phyloP scores from a whole-genome alignment of 1,284 basidiomycete species.

The Ustilago curta region DNA sequence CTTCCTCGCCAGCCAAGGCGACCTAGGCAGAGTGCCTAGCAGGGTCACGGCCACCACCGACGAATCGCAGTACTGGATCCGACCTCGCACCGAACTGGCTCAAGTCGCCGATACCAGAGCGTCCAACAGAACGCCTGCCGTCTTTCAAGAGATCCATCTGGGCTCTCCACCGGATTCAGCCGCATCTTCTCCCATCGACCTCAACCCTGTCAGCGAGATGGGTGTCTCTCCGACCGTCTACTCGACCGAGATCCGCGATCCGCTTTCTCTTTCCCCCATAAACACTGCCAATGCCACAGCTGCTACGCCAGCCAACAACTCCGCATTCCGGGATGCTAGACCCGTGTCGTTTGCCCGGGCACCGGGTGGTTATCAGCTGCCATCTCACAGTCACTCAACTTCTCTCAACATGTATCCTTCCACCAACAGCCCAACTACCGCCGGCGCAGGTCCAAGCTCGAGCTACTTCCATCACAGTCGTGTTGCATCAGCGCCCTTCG shows the following conservation, averaged over 20 bases:
- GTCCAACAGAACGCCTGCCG: constrained; percentile 22
- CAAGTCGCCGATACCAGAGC: constrained; percentile 9
- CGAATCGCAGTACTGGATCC: constrained; percentile 45
- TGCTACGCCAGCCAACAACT: background rate
- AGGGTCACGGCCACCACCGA: constrained; percentile 34
- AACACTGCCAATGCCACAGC: constrained; percentile 24
- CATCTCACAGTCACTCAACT: constrained; percentile 14
- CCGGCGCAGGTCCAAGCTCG: background rate
- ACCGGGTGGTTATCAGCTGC: background rate
- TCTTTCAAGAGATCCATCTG: constrained; percentile 34
- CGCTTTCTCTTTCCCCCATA: constrained; percentile 20
- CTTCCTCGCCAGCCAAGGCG: constrained; percentile 35
- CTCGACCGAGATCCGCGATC: constrained; percentile 12
- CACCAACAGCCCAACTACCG: background rate
- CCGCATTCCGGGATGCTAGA: constrained; percentile 9
- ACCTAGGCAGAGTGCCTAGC: constrained; percentile 38
- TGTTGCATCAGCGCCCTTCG: constrained; percentile 6
- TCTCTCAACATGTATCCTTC: constrained; percentile 12
- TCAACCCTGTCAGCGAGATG: constrained; percentile 16
- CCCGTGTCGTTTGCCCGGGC: background rate
- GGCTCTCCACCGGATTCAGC: constrained; percentile 7
- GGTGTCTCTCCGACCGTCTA: constrained; percentile 8
- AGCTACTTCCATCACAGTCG: constrained; percentile 17
- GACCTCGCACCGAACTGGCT: constrained; percentile 16
- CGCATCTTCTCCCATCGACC: constrained; percentile 10